A percentile compares a stretch with the other conserved stretches of the same genome.
These are phyloP conservation scores for Tetrapyrgos nigripes DNA, from an alignment of 1,284 basidiomycete species.

Conservation along the genomic window DNA sequence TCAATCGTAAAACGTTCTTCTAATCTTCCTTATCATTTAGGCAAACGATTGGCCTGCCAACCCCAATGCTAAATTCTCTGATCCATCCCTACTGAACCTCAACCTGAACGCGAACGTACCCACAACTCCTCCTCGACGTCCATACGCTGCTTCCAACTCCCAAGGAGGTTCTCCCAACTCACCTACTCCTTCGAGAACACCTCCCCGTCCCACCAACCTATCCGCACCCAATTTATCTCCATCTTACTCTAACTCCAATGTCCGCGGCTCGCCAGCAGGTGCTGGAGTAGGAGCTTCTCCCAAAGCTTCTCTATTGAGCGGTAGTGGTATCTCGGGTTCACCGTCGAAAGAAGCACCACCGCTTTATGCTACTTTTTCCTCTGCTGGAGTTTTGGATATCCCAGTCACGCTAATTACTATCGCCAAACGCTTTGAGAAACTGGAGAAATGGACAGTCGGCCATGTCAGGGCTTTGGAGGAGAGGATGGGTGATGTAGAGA, in stretches of 20 bases:
- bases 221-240: slow-evolving; percentile 64
- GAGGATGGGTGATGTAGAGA: slow-evolving; percentile 19
- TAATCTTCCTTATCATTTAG: not conserved
- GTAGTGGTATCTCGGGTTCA: slow-evolving; percentile 54
- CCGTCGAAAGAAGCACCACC: slow-evolving; percentile 68
- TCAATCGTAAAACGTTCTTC: not conserved
- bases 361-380: slow-evolving; percentile 74
- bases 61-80: slow-evolving; percentile 49
- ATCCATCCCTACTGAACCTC: slow-evolving; percentile 58
- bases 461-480: slow-evolving; percentile 21
- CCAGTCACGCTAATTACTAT: slow-evolving; percentile 72
- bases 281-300: slow-evolving; percentile 4
- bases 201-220: slow-evolving; percentile 52
- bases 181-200: slow-evolving; percentile 52
- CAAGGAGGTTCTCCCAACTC: slow-evolving; percentile 14
- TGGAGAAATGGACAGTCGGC: slow-evolving; percentile 45
- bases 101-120: slow-evolving; percentile 41
- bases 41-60: slow-evolving; percentile 54
- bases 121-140: slow-evolving; percentile 28
- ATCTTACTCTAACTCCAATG: slow-evolving; percentile 54
- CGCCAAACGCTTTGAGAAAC: slow-evolving; percentile 78
- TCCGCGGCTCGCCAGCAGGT: not conserved
- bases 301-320: not conserved
- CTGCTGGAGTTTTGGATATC: slow-evolving; percentile 73
- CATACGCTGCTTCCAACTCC: not conserved